Evolutionary conservation across 2,329 filamentous ascomycete species (phyloP).

Genomic region (Podosphaera aphanis): DNA sequence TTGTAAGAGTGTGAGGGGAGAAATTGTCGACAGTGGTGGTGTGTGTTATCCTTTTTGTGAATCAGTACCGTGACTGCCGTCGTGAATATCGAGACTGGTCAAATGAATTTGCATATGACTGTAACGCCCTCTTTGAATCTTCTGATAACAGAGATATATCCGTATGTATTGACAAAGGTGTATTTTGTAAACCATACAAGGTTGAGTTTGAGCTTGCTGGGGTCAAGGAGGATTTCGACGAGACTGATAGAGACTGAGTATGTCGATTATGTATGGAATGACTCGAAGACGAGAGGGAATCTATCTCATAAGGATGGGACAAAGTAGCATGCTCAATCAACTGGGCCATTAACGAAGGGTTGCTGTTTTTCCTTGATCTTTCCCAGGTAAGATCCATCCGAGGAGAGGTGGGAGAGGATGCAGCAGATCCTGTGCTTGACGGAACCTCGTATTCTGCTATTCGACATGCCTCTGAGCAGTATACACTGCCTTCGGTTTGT

Average conservation of each 20-base stretch:
- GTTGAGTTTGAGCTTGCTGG: slow-evolving; percentile 68
- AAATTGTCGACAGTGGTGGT: background rate
- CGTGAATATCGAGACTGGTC: slow-evolving; percentile 32
- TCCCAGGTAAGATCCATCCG: slow-evolving; percentile 25
- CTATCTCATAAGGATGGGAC: slow-evolving; percentile 30
- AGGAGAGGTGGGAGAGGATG: slow-evolving; percentile 28
- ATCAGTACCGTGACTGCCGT: slow-evolving; percentile 15
- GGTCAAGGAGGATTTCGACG: slow-evolving; percentile 26
- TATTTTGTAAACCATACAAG: slow-evolving; percentile 54
- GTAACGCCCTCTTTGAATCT: slow-evolving; percentile 55
- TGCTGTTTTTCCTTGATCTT: slow-evolving; percentile 23
- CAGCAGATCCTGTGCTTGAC: slow-evolving; percentile 29
- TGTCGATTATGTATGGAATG: slow-evolving; percentile 26
- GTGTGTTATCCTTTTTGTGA: background rate
- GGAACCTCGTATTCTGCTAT: slow-evolving; percentile 63
- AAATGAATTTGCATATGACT: slow-evolving; percentile 70
- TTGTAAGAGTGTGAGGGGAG: background rate
- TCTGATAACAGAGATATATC: slow-evolving; percentile 41
- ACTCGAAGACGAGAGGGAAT: slow-evolving; percentile 20
- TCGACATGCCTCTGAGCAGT: slow-evolving; percentile 82
- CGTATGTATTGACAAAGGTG: slow-evolving; percentile 26
- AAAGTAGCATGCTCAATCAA: slow-evolving; percentile 55
- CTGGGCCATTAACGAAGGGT: slow-evolving; percentile 37
- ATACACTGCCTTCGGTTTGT: slow-evolving; percentile 58
- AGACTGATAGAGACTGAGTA: slow-evolving; percentile 19